These are phyloP conservation scores for Pythium brachiatum DNA, from an alignment of 352 stramenopile species.

Conservation along the genomic window DNA sequence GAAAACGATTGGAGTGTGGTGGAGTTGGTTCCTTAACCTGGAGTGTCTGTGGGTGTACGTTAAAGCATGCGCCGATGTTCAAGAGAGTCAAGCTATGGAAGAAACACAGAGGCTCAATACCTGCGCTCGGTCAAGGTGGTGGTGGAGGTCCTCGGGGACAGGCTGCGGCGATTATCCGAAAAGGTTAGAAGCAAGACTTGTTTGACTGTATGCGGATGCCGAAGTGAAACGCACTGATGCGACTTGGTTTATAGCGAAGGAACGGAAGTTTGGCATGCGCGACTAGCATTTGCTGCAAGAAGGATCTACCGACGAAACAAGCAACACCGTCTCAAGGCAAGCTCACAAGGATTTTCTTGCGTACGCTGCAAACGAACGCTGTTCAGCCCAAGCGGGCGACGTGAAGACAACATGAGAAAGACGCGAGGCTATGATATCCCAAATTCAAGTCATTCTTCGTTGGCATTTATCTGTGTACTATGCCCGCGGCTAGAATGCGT, in stretches of 20 bases:
- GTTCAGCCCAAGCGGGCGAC: background rate
- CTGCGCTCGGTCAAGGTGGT: slow-evolving; percentile 64
- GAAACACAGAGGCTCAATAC: slow-evolving; percentile 81
- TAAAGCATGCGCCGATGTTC: slow-evolving; percentile 88
- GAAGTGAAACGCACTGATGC: background rate
- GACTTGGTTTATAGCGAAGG: slow-evolving; percentile 16
- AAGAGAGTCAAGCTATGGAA: slow-evolving; percentile 88
- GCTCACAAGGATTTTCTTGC: too few species aligned
- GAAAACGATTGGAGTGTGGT: background rate
- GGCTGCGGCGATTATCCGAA: slow-evolving; percentile 77
- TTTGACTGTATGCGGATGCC: background rate
- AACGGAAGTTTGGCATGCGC: slow-evolving; percentile 24
- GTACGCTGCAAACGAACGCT: too few species aligned
- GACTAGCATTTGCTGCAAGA: slow-evolving; percentile 6
- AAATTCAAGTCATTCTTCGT: too few species aligned
- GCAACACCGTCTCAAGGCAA: background rate
- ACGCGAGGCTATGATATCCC: background rate
- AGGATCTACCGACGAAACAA: background rate
- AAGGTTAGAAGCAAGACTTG: slow-evolving; percentile 32
- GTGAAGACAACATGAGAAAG: background rate
- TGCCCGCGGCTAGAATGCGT: too few species aligned
- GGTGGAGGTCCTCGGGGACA: slow-evolving; percentile 59
- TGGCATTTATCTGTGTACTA: too few species aligned
- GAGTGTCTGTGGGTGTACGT: slow-evolving; percentile 39
- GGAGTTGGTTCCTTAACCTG: slow-evolving; percentile 28